These are phyloP conservation scores for Lecanoromycetidae sp. DNA, from an alignment of 2,329 filamentous ascomycete genomes.

Conservation along the genomic window DNA sequence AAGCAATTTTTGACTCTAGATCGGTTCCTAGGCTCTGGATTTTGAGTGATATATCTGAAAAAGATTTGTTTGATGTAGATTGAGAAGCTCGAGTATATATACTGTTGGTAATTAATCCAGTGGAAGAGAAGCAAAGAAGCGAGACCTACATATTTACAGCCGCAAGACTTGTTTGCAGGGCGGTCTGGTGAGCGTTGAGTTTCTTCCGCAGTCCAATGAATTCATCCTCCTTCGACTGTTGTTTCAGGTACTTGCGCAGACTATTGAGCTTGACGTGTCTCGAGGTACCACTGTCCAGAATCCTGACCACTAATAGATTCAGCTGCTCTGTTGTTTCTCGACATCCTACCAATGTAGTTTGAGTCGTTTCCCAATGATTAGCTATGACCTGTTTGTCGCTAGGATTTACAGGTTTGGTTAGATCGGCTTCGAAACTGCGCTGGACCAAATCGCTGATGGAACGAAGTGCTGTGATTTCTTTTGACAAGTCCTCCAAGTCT, in stretches of 20 bases:
- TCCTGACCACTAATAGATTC: not conserved
- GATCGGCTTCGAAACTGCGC: not conserved
- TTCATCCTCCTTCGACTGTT: not conserved
- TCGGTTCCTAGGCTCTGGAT: not conserved
- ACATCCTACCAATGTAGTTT: not conserved
- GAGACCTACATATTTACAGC: not conserved
- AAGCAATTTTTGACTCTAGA: not conserved
- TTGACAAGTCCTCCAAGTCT: slow-evolving; percentile 5
- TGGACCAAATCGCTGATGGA: not conserved
- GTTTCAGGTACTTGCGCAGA: slow-evolving; percentile 2
- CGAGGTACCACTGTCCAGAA: not conserved
- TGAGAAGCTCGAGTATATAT: slow-evolving; percentile 2
- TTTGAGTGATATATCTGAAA: not conserved
- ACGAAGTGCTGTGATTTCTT: slow-evolving; percentile 9
- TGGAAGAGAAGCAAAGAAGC: not conserved
- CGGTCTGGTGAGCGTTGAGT: not conserved
- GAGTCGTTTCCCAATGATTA: not conserved
- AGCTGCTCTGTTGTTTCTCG: not conserved
- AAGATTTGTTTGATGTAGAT: not conserved
- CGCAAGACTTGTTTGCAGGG: not conserved
- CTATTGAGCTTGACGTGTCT: not conserved
- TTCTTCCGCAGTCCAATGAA: not conserved
- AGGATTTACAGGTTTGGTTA: not conserved
- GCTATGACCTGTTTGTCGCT: not conserved
- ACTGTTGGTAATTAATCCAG: not conserved